Evolutionary conservation across 805 yeast species (phyloP).

Genomic region (Monosporozyma siamensis): DNA sequence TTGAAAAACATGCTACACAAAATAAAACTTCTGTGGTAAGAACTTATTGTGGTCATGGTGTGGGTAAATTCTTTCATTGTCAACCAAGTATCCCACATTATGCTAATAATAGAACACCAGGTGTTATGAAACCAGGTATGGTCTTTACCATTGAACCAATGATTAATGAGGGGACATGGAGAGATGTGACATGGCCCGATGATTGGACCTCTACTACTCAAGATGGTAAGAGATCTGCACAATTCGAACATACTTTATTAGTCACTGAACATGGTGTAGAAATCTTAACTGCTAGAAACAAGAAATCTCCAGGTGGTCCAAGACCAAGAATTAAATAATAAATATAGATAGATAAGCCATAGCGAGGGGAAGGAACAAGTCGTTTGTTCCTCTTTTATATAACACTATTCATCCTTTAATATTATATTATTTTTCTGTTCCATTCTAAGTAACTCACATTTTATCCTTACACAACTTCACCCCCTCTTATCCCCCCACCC

Average conservation of each 20-base stretch:
- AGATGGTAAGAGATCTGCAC: conserved; percentile 87
- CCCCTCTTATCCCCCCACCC: too few species aligned
- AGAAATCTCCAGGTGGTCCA: conserved; percentile 85
- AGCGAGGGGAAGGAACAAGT: too few species aligned
- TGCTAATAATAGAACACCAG: conserved; percentile 85
- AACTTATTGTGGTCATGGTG: conserved; percentile 91
- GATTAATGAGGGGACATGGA: conserved; percentile 77
- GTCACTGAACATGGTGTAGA: conserved; percentile 93
- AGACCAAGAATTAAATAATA: conserved; percentile 42
- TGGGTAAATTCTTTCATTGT: conserved; percentile 76
- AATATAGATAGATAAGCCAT: too few species aligned
- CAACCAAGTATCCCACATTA: conserved; percentile 92
- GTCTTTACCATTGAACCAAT: conserved; percentile 96
- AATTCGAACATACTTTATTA: conserved; percentile 86
- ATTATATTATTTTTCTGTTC: too few species aligned
- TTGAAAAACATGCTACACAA: conserved; percentile 75
- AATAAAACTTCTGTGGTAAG: conserved; percentile 81
- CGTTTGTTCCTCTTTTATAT: too few species aligned
- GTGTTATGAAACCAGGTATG: conserved; percentile 92
- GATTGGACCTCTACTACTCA: conserved; percentile 91
- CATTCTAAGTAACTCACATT: too few species aligned
- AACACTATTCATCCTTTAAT: too few species aligned
- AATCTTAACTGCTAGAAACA: conserved; percentile 73
- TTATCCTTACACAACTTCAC: too few species aligned
- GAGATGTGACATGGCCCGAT: conserved; percentile 90